Percentiles rank a stretch among this genome's conserved stretches.
These are phyloP conservation scores for Aspergillus pseudoterreus DNA, from an alignment of 2,329 filamentous ascomycete species.

Conservation along the genomic window DNA sequence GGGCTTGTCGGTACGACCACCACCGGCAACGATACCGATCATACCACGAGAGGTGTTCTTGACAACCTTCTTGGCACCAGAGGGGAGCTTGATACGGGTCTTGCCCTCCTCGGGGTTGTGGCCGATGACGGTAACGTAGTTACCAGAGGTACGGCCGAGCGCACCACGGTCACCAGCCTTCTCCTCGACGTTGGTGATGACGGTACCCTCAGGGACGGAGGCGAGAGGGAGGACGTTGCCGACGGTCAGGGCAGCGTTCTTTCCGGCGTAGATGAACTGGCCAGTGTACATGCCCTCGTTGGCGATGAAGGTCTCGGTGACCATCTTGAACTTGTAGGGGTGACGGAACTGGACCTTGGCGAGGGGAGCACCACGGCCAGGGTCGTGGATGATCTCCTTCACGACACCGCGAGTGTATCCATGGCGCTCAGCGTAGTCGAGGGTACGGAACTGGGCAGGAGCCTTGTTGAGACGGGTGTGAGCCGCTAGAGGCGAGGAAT, in stretches of 20 bases:
- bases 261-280: conserved; percentile 99
- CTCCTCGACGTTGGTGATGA: conserved; percentile 99
- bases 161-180: conserved; percentile 95
- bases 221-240: conserved; percentile 95
- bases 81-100: conserved; percentile 99
- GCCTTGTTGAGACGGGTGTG: conserved; percentile 92
- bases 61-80: conserved; percentile 98
- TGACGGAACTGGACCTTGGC: conserved; percentile 96
- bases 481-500: conserved; percentile 54
- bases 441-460: conserved; percentile 89
- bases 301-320: conserved; percentile 99
- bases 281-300: conserved; percentile 99
- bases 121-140: conserved; percentile 97
- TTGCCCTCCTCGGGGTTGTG: conserved; percentile 99
- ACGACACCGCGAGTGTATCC: conserved; percentile 97
- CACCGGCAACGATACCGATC: conserved; percentile 99
- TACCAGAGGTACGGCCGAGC: conserved; percentile 94
- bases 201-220: conserved; percentile 97
- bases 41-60: conserved; percentile 90
- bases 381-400: conserved; percentile 99
- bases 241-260: conserved; percentile 95
- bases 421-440: conserved; percentile 96
- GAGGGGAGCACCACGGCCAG: conserved; percentile 95
- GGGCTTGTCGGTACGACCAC: conserved; percentile 99
- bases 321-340: conserved; percentile 96